These are phyloP conservation scores for Elsinoe necatrix DNA, from an alignment of 2,329 filamentous ascomycete species.

Conservation along the genomic window DNA sequence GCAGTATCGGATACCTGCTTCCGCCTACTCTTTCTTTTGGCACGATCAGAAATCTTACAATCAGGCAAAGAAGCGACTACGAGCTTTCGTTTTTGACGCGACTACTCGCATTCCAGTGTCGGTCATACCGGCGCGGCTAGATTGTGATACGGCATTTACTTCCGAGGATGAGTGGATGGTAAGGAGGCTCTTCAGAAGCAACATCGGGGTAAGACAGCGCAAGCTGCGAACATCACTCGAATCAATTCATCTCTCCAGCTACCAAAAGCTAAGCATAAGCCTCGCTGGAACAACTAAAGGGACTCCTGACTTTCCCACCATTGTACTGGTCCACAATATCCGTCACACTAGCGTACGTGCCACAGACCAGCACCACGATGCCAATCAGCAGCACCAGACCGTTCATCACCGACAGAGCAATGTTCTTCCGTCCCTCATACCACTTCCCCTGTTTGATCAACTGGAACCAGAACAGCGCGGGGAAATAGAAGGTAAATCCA, in stretches of 20 bases:
- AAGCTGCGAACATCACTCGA: too few species aligned
- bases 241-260: not conserved
- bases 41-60: not conserved
- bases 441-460: constrained; percentile 41
- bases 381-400: constrained; percentile 33
- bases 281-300: constrained; percentile 34
- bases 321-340: constrained; percentile 37
- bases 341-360: constrained; percentile 38
- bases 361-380: constrained; percentile 28
- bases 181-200: too few species aligned
- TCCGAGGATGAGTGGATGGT: too few species aligned
- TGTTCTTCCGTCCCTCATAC: constrained; percentile 40
- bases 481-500: constrained; percentile 49
- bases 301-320: constrained; percentile 30
- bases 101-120: too few species aligned
- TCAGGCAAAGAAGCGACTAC: too few species aligned
- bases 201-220: too few species aligned
- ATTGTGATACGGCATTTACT: too few species aligned
- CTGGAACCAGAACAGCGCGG: constrained; percentile 34
- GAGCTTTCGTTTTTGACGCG: too few species aligned
- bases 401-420: constrained; percentile 39
- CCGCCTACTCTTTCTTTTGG: not conserved
- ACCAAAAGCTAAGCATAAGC: constrained; percentile 26
- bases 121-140: too few species aligned
- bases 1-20: not conserved